These are phyloP conservation scores for Aphanocladium album DNA, from an alignment of 2,329 filamentous ascomycete species.

Conservation along the genomic window DNA sequence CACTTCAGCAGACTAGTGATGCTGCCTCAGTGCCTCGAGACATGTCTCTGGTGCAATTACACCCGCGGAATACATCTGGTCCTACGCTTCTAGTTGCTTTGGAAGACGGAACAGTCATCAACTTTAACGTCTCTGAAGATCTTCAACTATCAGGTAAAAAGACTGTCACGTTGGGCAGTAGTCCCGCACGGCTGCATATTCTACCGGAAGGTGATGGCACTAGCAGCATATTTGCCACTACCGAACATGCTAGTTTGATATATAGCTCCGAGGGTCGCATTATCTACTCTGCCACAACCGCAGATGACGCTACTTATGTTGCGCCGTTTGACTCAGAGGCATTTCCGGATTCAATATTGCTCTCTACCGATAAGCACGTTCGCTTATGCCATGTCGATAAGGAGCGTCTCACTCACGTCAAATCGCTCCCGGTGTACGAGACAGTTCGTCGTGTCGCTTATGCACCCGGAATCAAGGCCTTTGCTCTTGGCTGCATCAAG, in stretches of 20 bases:
- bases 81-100: constrained; percentile 84
- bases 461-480: constrained; percentile 70
- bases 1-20: constrained; percentile 55
- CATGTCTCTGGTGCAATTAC: constrained; percentile 71
- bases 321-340: constrained; percentile 77
- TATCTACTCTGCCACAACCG: constrained; percentile 89
- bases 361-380: constrained; percentile 72
- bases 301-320: constrained; percentile 75
- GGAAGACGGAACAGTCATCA: constrained; percentile 87
- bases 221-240: constrained; percentile 84
- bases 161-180: constrained; percentile 78
- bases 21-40: constrained; percentile 77
- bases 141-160: constrained; percentile 67
- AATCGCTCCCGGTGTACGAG: constrained; percentile 70
- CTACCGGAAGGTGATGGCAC: constrained; percentile 64
- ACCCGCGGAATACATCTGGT: constrained; percentile 51
- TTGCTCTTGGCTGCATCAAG: constrained; percentile 81
- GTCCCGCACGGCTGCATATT: constrained; percentile 75
- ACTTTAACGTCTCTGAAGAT: constrained; percentile 66
- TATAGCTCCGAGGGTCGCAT: constrained; percentile 84
- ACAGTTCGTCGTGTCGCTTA: constrained; percentile 86
- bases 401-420: constrained; percentile 82
- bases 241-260: constrained; percentile 89
- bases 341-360: constrained; percentile 73
- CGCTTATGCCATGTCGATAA: constrained; percentile 78